Evolutionary conservation across 495 filamentous ascomycete species (phyloP), one percentile per base, ranked within the genome.

Genomic region (Penicillium canariense): DNA sequence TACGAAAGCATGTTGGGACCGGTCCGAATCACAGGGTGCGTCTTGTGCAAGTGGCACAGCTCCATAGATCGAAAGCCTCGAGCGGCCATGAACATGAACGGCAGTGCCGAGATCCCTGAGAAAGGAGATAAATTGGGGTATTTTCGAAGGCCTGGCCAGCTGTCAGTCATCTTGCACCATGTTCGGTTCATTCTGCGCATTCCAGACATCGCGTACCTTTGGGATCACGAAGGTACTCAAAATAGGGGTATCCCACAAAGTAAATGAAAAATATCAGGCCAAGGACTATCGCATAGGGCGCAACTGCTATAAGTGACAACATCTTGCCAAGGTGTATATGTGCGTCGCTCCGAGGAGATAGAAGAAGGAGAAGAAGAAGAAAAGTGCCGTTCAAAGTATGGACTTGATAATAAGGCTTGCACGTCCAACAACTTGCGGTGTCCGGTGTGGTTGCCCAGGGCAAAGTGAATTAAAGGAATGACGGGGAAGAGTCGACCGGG

Each of bases 1-100:
- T 73, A 83, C 0, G 79, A 82, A 0, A 84, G 66, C 22, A 67
- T 64, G 49, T 82, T 84, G 1, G 81, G 80, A 1, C 78, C 78
- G 1, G 71, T 80, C 7, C 80, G 78, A 48, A 83, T 65, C 14
- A 83, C 68, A 2, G 78, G 76, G 43, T 70, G 50, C 42, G 65
- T 66, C 47, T 70, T 68, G 62, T 83, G 80, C 25, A 73, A 53
- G 52, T 74, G 63, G 1, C 60, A 36, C 11, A 81, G 63, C 15
- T 68, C 61, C 43, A 66, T 67, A 5, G 76, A 80, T 22, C 79
- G 73, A 49, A 74, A 75, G 4, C 72, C 73, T 14, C 68, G 55
- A 3, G 68, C 62, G 1, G 78, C 67, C 50, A 77, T 63, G 8
- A 69, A 45, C 61, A 78, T 75, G 65, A 76, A 82, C 6, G 70